Conservation (phyloP, 495 filamentous ascomycete genomes). For the Podospora pseudocomata region DNA sequence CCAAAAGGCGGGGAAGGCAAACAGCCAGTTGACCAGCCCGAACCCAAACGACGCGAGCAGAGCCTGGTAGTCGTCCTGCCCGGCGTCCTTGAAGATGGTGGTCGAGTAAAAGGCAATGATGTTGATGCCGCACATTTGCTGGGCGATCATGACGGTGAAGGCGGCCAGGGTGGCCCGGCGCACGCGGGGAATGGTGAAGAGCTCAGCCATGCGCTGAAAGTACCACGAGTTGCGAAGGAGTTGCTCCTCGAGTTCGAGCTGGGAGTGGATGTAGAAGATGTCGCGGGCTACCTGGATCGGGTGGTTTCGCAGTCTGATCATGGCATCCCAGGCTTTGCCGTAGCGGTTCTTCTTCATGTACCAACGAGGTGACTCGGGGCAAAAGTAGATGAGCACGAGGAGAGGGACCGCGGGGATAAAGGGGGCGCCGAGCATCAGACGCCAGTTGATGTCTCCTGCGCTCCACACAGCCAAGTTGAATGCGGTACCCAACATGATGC, state of each 20-base stretch:
- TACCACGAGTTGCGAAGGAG: conserved; percentile 42
- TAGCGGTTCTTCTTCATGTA: conserved; percentile 61
- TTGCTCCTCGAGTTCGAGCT: conserved; percentile 41
- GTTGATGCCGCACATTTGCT: conserved; percentile 86
- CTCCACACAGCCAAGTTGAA: conserved; percentile 65
- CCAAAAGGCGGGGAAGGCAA: conserved; percentile 76
- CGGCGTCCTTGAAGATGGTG: conserved; percentile 52
- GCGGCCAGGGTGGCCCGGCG: conserved; percentile 58
- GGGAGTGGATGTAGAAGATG: conserved; percentile 69
- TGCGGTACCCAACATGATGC: conserved; percentile 67
- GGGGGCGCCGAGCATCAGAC: conserved; percentile 69
- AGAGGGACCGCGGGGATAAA: conserved; percentile 73
- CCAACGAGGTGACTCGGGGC: conserved; percentile 68
- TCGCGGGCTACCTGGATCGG: conserved; percentile 71
- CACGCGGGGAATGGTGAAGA: conserved; percentile 59
- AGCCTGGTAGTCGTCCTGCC: conserved; percentile 53
- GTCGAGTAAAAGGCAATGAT: conserved; percentile 86
- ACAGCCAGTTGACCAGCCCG: conserved; percentile 77
- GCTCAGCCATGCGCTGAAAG: conserved; percentile 50
- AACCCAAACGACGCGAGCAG: conserved; percentile 75
- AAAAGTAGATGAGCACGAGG: conserved; percentile 62
- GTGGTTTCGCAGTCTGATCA: conserved; percentile 58
- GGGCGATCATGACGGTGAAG: conserved; percentile 69
- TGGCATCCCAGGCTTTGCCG: conserved; percentile 58
- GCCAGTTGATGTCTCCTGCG: conserved; percentile 60